These are phyloP conservation scores for Botryotinia globosa DNA, from an alignment of 2,329 filamentous ascomycete species.

Conservation along the genomic window DNA sequence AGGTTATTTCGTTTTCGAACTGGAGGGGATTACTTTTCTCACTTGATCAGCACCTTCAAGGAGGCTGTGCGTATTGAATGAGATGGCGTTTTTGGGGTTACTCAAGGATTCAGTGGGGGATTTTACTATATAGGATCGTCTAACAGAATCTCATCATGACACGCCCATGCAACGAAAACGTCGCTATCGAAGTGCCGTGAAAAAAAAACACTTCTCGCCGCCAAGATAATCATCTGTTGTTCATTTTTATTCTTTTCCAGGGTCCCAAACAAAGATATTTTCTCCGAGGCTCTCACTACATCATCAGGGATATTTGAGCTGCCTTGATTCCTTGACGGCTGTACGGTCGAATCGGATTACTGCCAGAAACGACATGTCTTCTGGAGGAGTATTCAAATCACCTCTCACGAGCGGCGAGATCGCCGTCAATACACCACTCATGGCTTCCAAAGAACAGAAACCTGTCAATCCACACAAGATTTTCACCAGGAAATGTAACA, in stretches of 20 bases:
- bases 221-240: background rate
- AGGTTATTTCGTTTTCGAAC: background rate
- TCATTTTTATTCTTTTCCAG: background rate
- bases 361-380: conserved; percentile 14
- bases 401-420: conserved; percentile 15
- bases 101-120: background rate
- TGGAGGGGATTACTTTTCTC: background rate
- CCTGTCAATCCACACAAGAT: conserved; percentile 15
- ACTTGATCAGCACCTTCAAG: background rate
- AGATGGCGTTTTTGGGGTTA: background rate
- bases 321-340: background rate
- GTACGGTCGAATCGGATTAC: background rate
- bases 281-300: background rate
- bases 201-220: background rate
- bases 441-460: background rate
- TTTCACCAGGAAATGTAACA: conserved; percentile 21
- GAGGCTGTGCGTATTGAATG: conserved; percentile 6
- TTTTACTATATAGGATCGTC: conserved; percentile 15
- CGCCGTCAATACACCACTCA: background rate
- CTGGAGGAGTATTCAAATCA: conserved; percentile 17
- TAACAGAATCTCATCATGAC: conserved; percentile 3
- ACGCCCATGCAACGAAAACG: background rate
- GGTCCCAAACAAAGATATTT: background rate
- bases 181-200: background rate
- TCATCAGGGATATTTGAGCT: background rate